Evolutionary conservation across 1,139 yeast species (phyloP), one percentile per base, ranked within the genome.

Genomic region (Hyphopichia pseudoburtonii): DNA sequence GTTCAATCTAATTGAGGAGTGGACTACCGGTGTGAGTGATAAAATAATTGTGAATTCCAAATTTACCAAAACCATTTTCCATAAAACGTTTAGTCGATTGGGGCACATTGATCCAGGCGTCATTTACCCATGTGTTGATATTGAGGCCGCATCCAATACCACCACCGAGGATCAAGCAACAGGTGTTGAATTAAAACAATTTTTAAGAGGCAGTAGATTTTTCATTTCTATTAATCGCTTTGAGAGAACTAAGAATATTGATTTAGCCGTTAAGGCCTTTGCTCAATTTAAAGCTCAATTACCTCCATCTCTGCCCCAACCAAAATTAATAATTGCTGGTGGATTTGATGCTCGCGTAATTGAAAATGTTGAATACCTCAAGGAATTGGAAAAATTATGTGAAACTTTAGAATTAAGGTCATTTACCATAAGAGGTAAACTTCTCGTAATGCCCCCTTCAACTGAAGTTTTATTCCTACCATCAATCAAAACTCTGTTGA

Each of bases 71-170:
- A 56, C 76, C 0, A 75, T 88, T 2, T 92, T 86, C 50, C 66
- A 74, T 40, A 61, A 72, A 21, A 83, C 95, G 0, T 90, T 92
- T 53, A 57, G 57, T 3, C 51, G 61, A n/a, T 60, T 77, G 37
- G 48, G 53, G 14, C 37, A 56, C 10, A 51, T 63, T 7, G 64
- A 70, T 11, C 92, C 96, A 0, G 76, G 76, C 11, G 92, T 92
- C 3, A 73, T 90, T 2, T 90, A 94, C 50, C 98, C 99, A 0
- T 90, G 97, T 60, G 96, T 92, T 3, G 81, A 83, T 36, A 44
- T 50, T 3, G 30, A 34, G 3, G 39, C 40, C 8, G 37, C 41
- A 1, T 26, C 36, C 2, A 46, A 56, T 0, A 47, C 51, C 15
- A 40, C 54, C 1, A 50, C 47, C 0, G 49, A 40, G 2, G 52